Base-by-base conservation (phyloP, 2,329 filamentous ascomycete species). In the Aspergillus glaucus region DNA sequence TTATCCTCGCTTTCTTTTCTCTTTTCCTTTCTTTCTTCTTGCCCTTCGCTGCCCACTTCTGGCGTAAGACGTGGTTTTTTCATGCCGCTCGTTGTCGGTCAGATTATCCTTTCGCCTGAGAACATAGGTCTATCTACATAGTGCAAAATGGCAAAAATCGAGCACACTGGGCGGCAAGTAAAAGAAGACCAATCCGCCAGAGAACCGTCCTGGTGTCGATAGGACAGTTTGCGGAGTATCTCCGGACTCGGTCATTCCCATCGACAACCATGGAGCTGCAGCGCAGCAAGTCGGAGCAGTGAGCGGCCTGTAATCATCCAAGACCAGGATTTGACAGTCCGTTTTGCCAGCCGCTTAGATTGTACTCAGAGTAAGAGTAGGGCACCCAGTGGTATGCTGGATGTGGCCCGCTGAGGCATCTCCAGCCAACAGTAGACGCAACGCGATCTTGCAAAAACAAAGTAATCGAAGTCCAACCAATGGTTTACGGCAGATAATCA, bases 121-220 rank as follows among this genome's bases (percentile, higher is more conserved):
- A 52, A 53, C 53, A 57, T 50, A 60, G 50, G 59, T 63, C 63
- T 67, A 67, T 68, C 66, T 69, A 69, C 65, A 60, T 57, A 59
- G 52, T 62, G 59, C 54, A 63, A 52, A 59, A 61, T 50, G 6
- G 47, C 55, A 47, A 59, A 28, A 53, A 37, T 39, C 43, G 45
- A 46, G 19, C 15, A 6, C 5, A 17, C 28, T 28, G 15, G 24
- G 12, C 32, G 41, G 19, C 37, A 21, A 43, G 32, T 12, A 32
- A 19, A 42, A 14, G 28, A 36, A 39, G 19, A 26, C 22, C 14
- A 42, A 22, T 17, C 28, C 17, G n/a, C 42, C 10, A 21, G 21
- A 12, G 19, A n/a, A 17, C 15, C 9, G 17, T 24, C 24, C n/a
- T 14, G 19, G 6, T 28, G 21, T 28, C 9, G 37, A 21, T 19